phyloP scores from a whole-genome alignment of 257 asterid genomes.

The Fraxinus americana region DNA sequence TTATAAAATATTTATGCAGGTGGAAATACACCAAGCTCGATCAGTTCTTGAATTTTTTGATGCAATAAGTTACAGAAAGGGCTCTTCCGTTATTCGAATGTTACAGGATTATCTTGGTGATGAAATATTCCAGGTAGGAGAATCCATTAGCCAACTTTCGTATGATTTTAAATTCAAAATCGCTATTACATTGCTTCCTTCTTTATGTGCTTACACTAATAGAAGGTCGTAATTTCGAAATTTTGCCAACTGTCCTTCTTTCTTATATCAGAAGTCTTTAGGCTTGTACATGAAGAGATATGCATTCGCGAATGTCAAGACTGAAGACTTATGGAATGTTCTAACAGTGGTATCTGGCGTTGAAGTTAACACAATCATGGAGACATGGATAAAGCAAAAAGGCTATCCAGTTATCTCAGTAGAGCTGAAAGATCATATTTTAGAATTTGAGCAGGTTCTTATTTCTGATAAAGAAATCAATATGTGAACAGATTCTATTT shows the following conservation, averaged over 20 bases:
- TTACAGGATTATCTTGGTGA: constrained; percentile 42
- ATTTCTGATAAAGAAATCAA: too few relatives aligned
- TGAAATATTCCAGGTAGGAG: constrained; percentile 43
- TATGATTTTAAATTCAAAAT: background rate
- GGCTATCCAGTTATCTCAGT: constrained; percentile 50
- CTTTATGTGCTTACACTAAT: background rate
- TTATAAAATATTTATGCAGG: constrained; percentile 24
- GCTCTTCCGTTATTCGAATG: constrained; percentile 47
- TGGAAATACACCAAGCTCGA: constrained; percentile 41
- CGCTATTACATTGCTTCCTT: background rate
- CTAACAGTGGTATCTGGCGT: constrained; percentile 42
- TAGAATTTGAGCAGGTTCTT: constrained; percentile 46
- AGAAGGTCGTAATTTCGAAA: background rate
- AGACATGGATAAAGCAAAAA: constrained; percentile 47
- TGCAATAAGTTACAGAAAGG: constrained; percentile 43
- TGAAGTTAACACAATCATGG: constrained; percentile 38
- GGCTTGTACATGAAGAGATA: constrained; percentile 41
- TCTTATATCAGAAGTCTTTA: constrained; percentile 36
- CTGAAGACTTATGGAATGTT: constrained; percentile 51
- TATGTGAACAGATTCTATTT: background rate
- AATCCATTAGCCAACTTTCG: background rate
- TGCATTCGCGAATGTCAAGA: constrained; percentile 40
- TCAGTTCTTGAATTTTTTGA: constrained; percentile 46
- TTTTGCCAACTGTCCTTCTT: background rate
- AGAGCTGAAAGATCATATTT: constrained; percentile 25